phyloP scores from a whole-genome alignment of 495 filamentous ascomycete species.

The Lentithecium fluviatile region DNA sequence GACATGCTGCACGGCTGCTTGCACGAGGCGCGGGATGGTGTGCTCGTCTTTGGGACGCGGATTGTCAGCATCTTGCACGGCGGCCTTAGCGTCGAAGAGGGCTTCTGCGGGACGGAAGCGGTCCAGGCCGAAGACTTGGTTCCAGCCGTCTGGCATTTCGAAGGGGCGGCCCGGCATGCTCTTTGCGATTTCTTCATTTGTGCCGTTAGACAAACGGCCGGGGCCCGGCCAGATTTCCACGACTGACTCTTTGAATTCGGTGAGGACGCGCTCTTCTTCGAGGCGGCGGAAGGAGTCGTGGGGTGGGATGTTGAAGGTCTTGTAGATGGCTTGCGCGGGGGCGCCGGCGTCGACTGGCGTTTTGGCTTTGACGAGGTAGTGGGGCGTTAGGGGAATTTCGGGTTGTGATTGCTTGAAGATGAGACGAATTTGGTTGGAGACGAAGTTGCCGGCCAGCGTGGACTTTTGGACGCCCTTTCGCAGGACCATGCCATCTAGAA shows the following conservation, averaged over 20 bases:
- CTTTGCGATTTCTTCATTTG: slow-evolving; percentile 67
- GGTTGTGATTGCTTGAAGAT: slow-evolving; percentile 75
- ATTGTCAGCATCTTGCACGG: slow-evolving; percentile 50
- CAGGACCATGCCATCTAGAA: slow-evolving; percentile 91
- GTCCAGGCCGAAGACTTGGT: slow-evolving; percentile 87
- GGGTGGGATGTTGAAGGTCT: slow-evolving; percentile 63
- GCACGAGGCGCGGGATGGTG: slow-evolving; percentile 76
- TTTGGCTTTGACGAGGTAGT: slow-evolving; percentile 84
- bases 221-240: slow-evolving; percentile 91
- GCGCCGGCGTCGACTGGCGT: slow-evolving; percentile 83
- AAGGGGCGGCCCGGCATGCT: slow-evolving; percentile 74
- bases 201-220: slow-evolving; percentile 61
- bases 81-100: slow-evolving; percentile 79
- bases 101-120: slow-evolving; percentile 82
- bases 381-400: slow-evolving; percentile 75
- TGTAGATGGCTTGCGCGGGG: slow-evolving; percentile 68
- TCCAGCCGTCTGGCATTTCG: slow-evolving; percentile 93
- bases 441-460: slow-evolving; percentile 80
- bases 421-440: slow-evolving; percentile 80
- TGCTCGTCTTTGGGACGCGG: slow-evolving; percentile 61
- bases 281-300: slow-evolving; percentile 70
- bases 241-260: slow-evolving; percentile 96
- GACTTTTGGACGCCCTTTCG: slow-evolving; percentile 81
- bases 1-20: slow-evolving; percentile 69
- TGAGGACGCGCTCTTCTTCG: slow-evolving; percentile 89